Base-by-base conservation (phyloP, 1,284 basidiomycete genomes). In the Apiotrichum gracile region DNA sequence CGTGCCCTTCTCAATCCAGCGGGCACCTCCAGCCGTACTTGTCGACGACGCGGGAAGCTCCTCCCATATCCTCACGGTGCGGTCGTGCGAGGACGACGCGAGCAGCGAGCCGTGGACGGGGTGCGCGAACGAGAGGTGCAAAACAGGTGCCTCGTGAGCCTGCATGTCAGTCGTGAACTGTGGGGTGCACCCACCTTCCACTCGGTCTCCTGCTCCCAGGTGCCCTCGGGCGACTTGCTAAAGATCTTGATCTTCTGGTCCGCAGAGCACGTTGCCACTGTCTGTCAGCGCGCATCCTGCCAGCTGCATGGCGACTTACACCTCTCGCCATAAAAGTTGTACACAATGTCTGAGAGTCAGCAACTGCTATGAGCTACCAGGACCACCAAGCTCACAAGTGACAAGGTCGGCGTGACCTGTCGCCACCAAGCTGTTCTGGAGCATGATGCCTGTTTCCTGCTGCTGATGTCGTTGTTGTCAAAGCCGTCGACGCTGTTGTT, bases 1-100 rank as follows among this genome's bases (percentile, higher is more conserved):
- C 12, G 86, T 80, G 0, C 85, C 84, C 54, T 84, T 79, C 67
- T 90, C 87, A 3, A 82, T 77, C 89, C 90, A 91, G 52, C 66
- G 49, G 26, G 50, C 39, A 19, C 46, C 42, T 8, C 43, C 45
- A 10, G 22, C 24, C 35, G 45, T 19, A 13, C 52, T 25, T 31
- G 44, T 8, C 12, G 43, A 24, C 16, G 47, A 37, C 3, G 60
- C 35, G 4, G 58, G 43, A 12, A 50, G 54, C 64, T 88, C 86
- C 69, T 92, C 89, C 90, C 90, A 94, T 19, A 94, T 81, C 72
- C 91, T 87, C 51, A 91, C 86, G 0, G 87, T 88, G 17, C 91
- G 82, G 73, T 96, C 91, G 65, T 90, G 90, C 1, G 87, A 90
- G 7, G 83, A 83, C 0, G 87, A 89, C 0, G 89, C 89, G 51